These are phyloP conservation scores for Ophiocordyceps unilateralis DNA, from an alignment of 2,329 filamentous ascomycete genomes.

Conservation along the genomic window DNA sequence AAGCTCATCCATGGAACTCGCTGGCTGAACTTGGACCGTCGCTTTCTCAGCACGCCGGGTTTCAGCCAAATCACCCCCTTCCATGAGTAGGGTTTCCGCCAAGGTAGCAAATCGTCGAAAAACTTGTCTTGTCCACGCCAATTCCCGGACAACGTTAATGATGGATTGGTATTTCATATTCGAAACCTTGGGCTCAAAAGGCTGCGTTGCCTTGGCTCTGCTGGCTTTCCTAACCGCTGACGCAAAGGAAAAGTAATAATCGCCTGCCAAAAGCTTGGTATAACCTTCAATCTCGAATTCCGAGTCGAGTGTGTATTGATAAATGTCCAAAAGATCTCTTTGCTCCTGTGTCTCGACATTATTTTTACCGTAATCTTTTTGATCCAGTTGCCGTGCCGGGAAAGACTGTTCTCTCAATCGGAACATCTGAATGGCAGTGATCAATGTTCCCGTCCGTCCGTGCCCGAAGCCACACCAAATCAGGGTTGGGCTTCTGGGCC, in stretches of 20 bases:
- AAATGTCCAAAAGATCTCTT: neutral
- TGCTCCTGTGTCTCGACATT: neutral
- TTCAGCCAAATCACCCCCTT: neutral
- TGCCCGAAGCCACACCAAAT: neutral
- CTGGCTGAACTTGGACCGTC: too few species aligned
- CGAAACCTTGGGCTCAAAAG: too few species aligned
- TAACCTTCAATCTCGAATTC: neutral
- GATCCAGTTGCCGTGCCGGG: neutral
- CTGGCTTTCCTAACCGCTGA: neutral
- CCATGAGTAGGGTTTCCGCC: neutral
- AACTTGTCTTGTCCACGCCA: neutral
- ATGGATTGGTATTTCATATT: neutral
- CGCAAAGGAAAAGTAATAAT: neutral
- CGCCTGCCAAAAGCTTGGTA: neutral
- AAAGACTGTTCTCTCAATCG: neutral
- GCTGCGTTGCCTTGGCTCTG: too few species aligned
- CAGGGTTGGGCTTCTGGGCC: neutral
- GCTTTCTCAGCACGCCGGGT: neutral
- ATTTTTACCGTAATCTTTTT: neutral
- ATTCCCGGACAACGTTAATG: neutral
- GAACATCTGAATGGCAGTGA: constrained; percentile 2
- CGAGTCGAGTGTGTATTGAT: neutral
- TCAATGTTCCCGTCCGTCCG: constrained; percentile 1
- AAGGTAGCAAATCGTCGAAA: neutral
- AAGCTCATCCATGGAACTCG: too few species aligned